Evolutionary conservation across 1,284 basidiomycete species (phyloP).

Genomic region (Leccinum pachyderme): DNA sequence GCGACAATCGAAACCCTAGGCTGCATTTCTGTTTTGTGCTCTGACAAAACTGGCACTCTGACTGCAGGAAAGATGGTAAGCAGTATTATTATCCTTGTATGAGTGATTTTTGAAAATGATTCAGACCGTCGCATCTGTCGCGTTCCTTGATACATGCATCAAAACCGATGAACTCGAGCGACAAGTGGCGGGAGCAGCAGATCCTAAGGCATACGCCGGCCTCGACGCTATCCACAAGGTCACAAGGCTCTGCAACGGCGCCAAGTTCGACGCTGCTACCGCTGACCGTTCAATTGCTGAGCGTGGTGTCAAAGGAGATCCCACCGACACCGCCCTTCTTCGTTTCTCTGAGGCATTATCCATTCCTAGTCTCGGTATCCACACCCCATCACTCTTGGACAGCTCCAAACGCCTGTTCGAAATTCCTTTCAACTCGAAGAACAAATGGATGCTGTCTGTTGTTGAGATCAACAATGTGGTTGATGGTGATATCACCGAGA

Average conservation of each 20-base stretch:
- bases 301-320: conserved; percentile 57
- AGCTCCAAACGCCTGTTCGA: conserved; percentile 38
- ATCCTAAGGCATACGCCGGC: conserved; percentile 18
- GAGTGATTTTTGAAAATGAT: neutral
- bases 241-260: conserved; percentile 61
- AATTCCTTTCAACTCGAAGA: conserved; percentile 62
- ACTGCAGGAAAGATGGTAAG: conserved; percentile 42
- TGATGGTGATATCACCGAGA: conserved; percentile 12
- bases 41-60: conserved; percentile 55
- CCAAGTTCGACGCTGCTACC: conserved; percentile 47
- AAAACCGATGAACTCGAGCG: conserved; percentile 29
- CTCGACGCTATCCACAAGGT: conserved; percentile 42
- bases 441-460: conserved; percentile 64
- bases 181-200: conserved; percentile 15
- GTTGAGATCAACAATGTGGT: conserved; percentile 17
- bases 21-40: conserved; percentile 54
- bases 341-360: conserved; percentile 53
- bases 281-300: conserved; percentile 38
- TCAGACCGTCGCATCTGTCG: conserved; percentile 42
- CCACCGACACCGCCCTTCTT: conserved; percentile 63
- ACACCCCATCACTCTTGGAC: conserved; percentile 26
- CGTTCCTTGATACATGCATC: conserved; percentile 41
- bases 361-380: conserved; percentile 19
- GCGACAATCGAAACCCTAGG: conserved; percentile 63
- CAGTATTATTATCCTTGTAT: neutral